Conservation (phyloP, 345 rosid genomes). For the Hibiscus syriacus region DNA sequence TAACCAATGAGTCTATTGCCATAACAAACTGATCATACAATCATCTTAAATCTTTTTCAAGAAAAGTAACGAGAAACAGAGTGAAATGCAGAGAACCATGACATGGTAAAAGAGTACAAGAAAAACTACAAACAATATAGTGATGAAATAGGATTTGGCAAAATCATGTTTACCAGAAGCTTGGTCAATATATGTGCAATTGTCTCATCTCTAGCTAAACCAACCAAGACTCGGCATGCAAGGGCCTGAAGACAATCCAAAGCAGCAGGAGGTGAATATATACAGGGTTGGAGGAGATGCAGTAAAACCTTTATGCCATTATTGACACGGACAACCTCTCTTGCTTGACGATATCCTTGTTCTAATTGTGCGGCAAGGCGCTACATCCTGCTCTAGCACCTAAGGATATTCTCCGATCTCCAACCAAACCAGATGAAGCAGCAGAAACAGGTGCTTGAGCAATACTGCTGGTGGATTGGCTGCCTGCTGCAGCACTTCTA, state of each 20-base stretch:
- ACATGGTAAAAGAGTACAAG: neutral
- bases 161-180: conserved; percentile 60
- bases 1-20: neutral
- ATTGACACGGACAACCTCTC: conserved; percentile 90
- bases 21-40: neutral
- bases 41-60: neutral
- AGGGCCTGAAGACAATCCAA: conserved; percentile 93
- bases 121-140: neutral
- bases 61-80: neutral
- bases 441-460: conserved; percentile 55
- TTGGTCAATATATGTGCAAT: conserved; percentile 98
- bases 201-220: conserved; percentile 92
- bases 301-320: conserved; percentile 97
- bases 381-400: conserved; percentile 97
- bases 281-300: conserved; percentile 88
- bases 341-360: conserved; percentile 91
- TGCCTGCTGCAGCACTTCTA: conserved; percentile 29
- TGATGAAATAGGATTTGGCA: neutral
- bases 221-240: conserved; percentile 90
- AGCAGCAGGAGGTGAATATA: conserved; percentile 84
- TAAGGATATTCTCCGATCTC: conserved; percentile 87
- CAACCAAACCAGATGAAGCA: conserved; percentile 83
- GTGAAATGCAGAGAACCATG: neutral
- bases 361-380: conserved; percentile 99
- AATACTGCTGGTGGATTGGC: conserved; percentile 35